phyloP scores from a whole-genome alignment of 2,329 filamentous ascomycete genomes.

The Colletotrichum navitas region DNA sequence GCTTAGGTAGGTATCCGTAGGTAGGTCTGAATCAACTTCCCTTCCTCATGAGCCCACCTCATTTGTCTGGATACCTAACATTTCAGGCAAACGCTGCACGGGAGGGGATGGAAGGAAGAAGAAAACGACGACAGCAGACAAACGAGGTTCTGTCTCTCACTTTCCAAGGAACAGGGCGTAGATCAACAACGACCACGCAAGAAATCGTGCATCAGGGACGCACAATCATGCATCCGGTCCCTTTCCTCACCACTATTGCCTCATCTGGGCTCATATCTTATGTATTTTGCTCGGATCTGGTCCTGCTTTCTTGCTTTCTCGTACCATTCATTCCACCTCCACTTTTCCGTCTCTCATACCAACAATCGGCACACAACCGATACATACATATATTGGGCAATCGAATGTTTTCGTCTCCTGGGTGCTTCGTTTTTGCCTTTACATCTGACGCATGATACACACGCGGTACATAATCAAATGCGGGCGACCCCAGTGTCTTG shows the following conservation, averaged over 20 bases:
- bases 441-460: slow-evolving; percentile 10
- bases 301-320: neutral
- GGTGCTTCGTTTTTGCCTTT: slow-evolving; percentile 20
- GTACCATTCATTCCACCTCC: neutral
- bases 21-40: neutral
- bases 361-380: neutral
- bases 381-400: neutral
- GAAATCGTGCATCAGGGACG: slow-evolving; percentile 15
- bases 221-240: slow-evolving; percentile 8
- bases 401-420: slow-evolving; percentile 1
- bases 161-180: slow-evolving; percentile 18
- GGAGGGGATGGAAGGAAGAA: slow-evolving; percentile 2
- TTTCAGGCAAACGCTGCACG: slow-evolving; percentile 5
- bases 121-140: slow-evolving; percentile 16
- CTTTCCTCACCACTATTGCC: slow-evolving; percentile 33
- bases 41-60: neutral
- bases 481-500: neutral
- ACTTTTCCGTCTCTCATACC: neutral
- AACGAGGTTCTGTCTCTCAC: neutral
- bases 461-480: slow-evolving; percentile 1
- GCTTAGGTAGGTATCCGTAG: too few relatives aligned
- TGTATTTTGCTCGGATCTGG: neutral
- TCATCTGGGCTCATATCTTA: neutral
- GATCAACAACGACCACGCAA: slow-evolving; percentile 28
- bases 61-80: neutral